Evolutionary conservation across 495 filamentous ascomycete species (phyloP).

Genomic region (Trichoderma gamsii): DNA sequence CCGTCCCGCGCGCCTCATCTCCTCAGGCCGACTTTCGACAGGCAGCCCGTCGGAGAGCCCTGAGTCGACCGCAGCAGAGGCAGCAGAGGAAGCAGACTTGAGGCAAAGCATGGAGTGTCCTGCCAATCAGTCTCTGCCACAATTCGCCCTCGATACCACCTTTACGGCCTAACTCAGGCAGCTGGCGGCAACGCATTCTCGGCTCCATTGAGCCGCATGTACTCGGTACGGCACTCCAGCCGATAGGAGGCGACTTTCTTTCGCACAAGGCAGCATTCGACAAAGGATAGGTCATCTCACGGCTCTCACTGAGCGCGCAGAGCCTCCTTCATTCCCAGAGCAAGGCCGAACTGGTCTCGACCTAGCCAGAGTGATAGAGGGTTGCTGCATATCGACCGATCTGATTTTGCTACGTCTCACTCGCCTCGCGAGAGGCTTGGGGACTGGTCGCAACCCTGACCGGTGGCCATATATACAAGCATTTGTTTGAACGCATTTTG

Average conservation of each 20-base stretch:
- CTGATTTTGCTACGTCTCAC: too few relatives aligned
- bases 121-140: background rate
- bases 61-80: background rate
- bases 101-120: background rate
- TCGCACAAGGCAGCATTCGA: too few relatives aligned
- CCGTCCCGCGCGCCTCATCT: conserved; percentile 11
- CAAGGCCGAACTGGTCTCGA: background rate
- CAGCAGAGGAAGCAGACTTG: background rate
- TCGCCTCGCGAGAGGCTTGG: too few relatives aligned
- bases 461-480: too few relatives aligned
- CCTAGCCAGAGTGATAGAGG: too few relatives aligned
- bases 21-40: background rate
- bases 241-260: too few relatives aligned
- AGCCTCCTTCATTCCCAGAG: background rate
- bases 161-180: background rate
- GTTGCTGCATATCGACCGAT: too few relatives aligned
- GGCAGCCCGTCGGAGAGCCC: background rate
- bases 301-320: background rate
- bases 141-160: background rate
- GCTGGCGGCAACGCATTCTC: background rate
- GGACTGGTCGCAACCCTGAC: too few relatives aligned
- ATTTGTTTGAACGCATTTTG: too few relatives aligned
- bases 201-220: background rate
- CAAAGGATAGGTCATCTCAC: too few relatives aligned
- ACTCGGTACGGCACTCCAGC: background rate